These are phyloP conservation scores for Aspergillus hortae DNA, from an alignment of 2,329 filamentous ascomycete genomes.

Conservation along the genomic window DNA sequence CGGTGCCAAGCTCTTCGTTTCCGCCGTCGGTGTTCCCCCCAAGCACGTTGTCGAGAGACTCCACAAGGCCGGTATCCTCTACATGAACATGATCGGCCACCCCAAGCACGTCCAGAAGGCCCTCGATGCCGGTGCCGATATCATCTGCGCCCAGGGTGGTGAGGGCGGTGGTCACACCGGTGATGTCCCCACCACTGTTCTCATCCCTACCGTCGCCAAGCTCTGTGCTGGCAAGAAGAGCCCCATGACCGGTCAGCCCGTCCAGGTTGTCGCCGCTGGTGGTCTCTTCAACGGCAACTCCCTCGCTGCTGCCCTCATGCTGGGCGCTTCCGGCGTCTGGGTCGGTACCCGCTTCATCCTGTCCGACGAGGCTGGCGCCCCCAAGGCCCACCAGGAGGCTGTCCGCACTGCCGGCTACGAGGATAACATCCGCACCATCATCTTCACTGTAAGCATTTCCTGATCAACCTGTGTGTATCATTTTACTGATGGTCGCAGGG, in stretches of 20 bases:
- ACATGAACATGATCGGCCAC: slow-evolving; percentile 99
- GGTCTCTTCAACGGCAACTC: slow-evolving; percentile 92
- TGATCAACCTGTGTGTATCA: neutral
- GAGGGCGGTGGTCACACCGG: slow-evolving; percentile 97
- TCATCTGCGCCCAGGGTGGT: slow-evolving; percentile 97
- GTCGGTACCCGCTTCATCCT: slow-evolving; percentile 95
- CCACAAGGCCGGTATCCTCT: slow-evolving; percentile 81
- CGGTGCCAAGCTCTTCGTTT: slow-evolving; percentile 90
- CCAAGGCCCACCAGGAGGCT: slow-evolving; percentile 90
- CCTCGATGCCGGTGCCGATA: slow-evolving; percentile 84
- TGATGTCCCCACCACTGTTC: slow-evolving; percentile 83
- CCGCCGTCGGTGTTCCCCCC: slow-evolving; percentile 89
- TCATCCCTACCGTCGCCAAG: slow-evolving; percentile 89
- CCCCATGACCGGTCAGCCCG: slow-evolving; percentile 78
- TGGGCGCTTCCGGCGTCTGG: slow-evolving; percentile 91
- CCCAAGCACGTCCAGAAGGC: slow-evolving; percentile 98
- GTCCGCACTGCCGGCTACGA: slow-evolving; percentile 88
- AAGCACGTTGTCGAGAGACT: slow-evolving; percentile 84
- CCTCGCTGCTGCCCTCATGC: slow-evolving; percentile 84
- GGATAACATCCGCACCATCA: slow-evolving; percentile 94
- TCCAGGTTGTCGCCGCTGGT: slow-evolving; percentile 89
- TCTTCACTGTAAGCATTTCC: slow-evolving; percentile 67
- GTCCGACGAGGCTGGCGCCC: slow-evolving; percentile 88
- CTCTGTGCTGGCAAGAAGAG: slow-evolving; percentile 77
- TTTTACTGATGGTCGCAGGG: slow-evolving; percentile 47